Evolutionary conservation across 2,329 filamentous ascomycete genomes (phyloP).

Genomic region (Hypoxylon rubiginosum): DNA sequence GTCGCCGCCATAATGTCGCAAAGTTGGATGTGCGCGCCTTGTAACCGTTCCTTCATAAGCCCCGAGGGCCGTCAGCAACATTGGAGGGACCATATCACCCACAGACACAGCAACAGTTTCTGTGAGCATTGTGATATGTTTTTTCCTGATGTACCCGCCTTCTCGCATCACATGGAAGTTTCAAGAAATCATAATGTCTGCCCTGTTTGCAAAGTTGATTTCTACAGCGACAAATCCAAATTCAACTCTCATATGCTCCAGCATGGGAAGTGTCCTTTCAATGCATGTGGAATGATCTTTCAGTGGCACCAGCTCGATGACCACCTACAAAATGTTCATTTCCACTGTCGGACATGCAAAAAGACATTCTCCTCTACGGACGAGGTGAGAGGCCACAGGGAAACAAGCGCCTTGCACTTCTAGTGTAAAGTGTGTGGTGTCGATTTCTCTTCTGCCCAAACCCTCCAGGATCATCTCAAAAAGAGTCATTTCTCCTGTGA

Average conservation of each 20-base stretch:
- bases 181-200: background rate
- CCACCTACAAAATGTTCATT: conserved; percentile 8
- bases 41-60: background rate
- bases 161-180: background rate
- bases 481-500: conserved; percentile 18
- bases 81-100: background rate
- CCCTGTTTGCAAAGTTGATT: conserved; percentile 6
- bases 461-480: conserved; percentile 2
- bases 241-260: background rate
- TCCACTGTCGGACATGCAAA: conserved; percentile 13
- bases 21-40: background rate
- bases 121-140: background rate
- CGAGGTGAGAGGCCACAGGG: conserved; percentile 9
- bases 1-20: background rate
- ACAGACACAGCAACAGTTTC: background rate
- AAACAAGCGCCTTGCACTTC: conserved; percentile 11
- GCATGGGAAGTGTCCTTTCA: conserved; percentile 8
- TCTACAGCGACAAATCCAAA: background rate
- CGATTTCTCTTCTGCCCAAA: conserved; percentile 7
- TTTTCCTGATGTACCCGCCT: background rate
- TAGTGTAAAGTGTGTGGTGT: conserved; percentile 33
- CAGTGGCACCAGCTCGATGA: conserved; percentile 2
- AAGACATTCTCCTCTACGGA: background rate
- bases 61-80: background rate
- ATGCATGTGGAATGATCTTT: conserved; percentile 13